These are phyloP conservation scores for Cryptococcus amylolentus DNA, from an alignment of 1,284 basidiomycete genomes.

Conservation along the genomic window DNA sequence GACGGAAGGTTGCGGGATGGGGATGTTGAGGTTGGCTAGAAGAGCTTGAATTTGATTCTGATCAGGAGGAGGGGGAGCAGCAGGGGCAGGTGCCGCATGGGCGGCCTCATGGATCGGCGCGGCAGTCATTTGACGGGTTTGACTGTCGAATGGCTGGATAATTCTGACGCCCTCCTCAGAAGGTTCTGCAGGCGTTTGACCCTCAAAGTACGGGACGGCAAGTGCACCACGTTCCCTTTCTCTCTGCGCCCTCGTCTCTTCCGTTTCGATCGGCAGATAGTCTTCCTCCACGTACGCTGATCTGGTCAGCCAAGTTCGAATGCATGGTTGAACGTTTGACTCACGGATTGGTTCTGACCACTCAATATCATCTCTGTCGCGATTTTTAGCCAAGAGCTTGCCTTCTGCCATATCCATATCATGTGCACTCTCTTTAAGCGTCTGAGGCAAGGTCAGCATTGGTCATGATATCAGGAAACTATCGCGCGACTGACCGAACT, in stretches of 20 bases:
- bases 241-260: constrained; percentile 29
- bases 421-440: constrained; percentile 26
- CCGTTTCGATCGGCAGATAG: constrained; percentile 2
- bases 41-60: neutral
- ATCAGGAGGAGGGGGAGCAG: too few species aligned
- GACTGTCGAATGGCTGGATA: constrained; percentile 4
- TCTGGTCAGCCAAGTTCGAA: neutral
- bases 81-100: neutral
- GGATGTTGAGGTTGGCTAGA: neutral
- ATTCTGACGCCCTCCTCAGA: constrained; percentile 24
- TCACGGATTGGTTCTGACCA: constrained; percentile 37
- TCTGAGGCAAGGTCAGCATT: neutral
- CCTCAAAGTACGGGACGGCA: constrained; percentile 20
- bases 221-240: constrained; percentile 31
- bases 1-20: neutral
- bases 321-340: neutral
- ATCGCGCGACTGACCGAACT: constrained; percentile 4
- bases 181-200: constrained; percentile 13
- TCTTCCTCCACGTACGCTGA: constrained; percentile 3
- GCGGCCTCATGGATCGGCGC: neutral
- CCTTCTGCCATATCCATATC: constrained; percentile 37
- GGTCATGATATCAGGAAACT: neutral
- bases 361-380: constrained; percentile 19
- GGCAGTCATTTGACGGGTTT: neutral
- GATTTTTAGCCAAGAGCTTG: constrained; percentile 21